phyloP scores from a whole-genome alignment of 805 yeast genomes.

The Candida oleophila region DNA sequence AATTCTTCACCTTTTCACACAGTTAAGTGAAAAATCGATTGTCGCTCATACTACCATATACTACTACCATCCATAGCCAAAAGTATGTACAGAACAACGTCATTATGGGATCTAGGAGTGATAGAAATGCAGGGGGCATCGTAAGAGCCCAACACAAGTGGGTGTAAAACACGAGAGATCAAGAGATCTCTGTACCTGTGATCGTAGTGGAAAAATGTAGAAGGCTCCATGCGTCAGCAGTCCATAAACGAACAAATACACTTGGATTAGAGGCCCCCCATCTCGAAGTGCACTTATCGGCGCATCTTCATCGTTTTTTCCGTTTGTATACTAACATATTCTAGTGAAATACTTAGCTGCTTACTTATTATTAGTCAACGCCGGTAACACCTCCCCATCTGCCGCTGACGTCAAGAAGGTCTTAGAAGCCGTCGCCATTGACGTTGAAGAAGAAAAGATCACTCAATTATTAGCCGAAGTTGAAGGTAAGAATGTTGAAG shows the following conservation, averaged over 20 bases:
- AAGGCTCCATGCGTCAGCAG: too few relatives aligned
- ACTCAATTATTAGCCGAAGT: slow-evolving; percentile 34
- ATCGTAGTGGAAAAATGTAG: background rate
- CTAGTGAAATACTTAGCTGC: slow-evolving; percentile 48
- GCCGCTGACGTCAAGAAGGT: slow-evolving; percentile 41
- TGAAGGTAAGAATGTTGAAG: slow-evolving; percentile 35
- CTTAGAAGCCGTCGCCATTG: slow-evolving; percentile 39
- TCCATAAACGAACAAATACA: background rate
- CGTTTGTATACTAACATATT: slow-evolving; percentile 27
- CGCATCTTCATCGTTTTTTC: too few relatives aligned
- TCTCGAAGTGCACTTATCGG: too few relatives aligned
- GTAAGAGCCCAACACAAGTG: background rate
- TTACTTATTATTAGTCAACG: slow-evolving; percentile 46
- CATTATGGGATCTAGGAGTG: background rate
- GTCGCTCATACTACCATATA: background rate
- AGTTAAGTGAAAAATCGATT: slow-evolving; percentile 5
- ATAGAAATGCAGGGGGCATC: background rate
- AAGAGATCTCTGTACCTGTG: background rate
- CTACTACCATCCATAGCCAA: slow-evolving; percentile 1
- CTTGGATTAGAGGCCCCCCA: too few relatives aligned
- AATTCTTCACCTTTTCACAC: background rate
- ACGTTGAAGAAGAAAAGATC: slow-evolving; percentile 35
- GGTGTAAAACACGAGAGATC: background rate
- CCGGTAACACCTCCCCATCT: slow-evolving; percentile 46
- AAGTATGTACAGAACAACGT: slow-evolving; percentile 6